These are phyloP conservation scores for Aspergillus floridensis DNA, from an alignment of 2,329 filamentous ascomycete genomes.

Conservation along the genomic window DNA sequence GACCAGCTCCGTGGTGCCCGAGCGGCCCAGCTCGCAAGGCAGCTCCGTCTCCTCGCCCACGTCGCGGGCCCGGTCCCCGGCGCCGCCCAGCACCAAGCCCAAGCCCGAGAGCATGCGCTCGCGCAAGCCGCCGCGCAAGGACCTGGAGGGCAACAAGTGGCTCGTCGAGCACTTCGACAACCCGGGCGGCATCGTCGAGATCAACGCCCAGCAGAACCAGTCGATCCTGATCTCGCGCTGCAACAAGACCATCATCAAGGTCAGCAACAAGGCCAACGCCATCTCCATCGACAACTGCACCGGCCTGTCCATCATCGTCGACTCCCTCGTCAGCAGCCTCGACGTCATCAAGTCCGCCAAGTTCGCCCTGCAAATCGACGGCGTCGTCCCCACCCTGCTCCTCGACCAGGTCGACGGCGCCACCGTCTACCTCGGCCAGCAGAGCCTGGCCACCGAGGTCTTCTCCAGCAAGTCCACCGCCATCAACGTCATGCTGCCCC, in stretches of 20 bases:
- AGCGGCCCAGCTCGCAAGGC: conserved; percentile 52
- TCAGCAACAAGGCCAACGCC: conserved; percentile 94
- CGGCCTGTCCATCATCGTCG: conserved; percentile 79
- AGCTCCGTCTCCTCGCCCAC: conserved; percentile 36
- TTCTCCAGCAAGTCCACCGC: conserved; percentile 85
- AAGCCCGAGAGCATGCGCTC: conserved; percentile 82
- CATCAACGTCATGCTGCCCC: conserved; percentile 81
- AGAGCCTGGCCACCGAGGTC: conserved; percentile 74
- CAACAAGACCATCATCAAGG: conserved; percentile 82
- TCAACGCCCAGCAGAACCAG: conserved; percentile 78
- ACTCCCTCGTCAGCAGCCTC: conserved; percentile 83
- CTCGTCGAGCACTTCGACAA: conserved; percentile 92
- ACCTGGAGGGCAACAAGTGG: conserved; percentile 90
- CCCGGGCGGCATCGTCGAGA: conserved; percentile 68
- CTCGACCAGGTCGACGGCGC: conserved; percentile 93
- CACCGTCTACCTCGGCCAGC: conserved; percentile 78
- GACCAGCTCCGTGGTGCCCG: conserved; percentile 66
- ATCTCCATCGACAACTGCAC: conserved; percentile 90
- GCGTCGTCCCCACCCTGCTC: conserved; percentile 79
- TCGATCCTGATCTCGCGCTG: conserved; percentile 90
- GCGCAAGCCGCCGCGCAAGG: conserved; percentile 77
- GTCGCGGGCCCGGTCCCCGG: conserved; percentile 73
- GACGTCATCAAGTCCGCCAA: conserved; percentile 95
- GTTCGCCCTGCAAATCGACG: conserved; percentile 90
- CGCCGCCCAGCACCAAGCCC: conserved; percentile 74